Base-by-base conservation (phyloP, 169 alveolate species). In the Plasmodium adleri region DNA sequence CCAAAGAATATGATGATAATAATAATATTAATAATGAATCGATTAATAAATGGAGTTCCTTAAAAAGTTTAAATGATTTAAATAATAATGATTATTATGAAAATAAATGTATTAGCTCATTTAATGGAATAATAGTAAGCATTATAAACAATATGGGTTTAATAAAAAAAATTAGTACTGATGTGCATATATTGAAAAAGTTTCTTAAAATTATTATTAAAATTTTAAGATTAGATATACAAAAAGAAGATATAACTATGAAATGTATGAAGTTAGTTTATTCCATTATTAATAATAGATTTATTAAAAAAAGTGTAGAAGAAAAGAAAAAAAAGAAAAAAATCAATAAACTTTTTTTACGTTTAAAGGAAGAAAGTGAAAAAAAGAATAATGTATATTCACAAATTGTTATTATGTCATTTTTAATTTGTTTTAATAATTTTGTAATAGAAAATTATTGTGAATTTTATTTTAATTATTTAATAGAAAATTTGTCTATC, bases 211-310 rank as follows among this genome's bases (percentile, higher is more conserved):
- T 68, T 67, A 68, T 83, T 24, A 58, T 83, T 32, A 83, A 52
- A 13, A 83, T 83, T 43, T 67, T 83, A 43, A 83, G 91, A 58
- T 50, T 83, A 63, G 91, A 83, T 54, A 83, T 83, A 1, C 85
- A 83, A 22, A 83, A 83, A 60, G 91, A 83, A 32, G 91, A 83
- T 32, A 58, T 83, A 83, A 83, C 70, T 15, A 28, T 83, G 10
- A 83, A 52, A 72, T 83, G 91, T 63, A 83, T 83, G 91, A 83
- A 83, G n/a, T 47, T 83, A 17, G 83, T 83, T 13, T 83, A 83
- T 70, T 28, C 91, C 22, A 28, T 83, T 1, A 83, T 83, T 83
- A 83, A 83, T 58, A 56, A 45, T 59, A 67, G 91, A 68, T 83
- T 83, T 68, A 26, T 83, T 43, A 83, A 68, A 83, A 70, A 83